Percentiles rank a stretch among this genome's conserved stretches.
These are phyloP conservation scores for Drosera spatulata DNA, from an alignment of 179 eudicot species.

Conservation along the genomic window DNA sequence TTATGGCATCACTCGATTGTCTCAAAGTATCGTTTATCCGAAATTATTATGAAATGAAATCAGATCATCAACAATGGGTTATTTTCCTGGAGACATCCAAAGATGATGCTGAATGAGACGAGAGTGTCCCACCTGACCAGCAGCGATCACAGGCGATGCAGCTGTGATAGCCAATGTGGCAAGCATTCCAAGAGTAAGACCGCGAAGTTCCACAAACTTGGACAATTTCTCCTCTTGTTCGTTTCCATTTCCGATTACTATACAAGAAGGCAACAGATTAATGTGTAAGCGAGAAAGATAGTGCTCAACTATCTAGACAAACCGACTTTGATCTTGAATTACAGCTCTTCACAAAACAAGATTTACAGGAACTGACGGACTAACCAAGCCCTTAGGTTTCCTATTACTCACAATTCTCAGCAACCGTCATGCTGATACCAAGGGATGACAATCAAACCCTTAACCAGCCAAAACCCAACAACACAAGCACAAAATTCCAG, in stretches of 20 bases:
- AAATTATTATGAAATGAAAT: neutral
- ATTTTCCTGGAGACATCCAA: no score
- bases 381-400: neutral
- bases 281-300: neutral
- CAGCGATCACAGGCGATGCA: conserved; percentile 77
- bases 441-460: neutral
- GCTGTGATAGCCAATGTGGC: conserved; percentile 75
- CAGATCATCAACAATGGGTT: neutral
- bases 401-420: neutral
- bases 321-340: neutral
- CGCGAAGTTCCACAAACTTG: conserved; percentile 18
- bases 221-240: neutral
- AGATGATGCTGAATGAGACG: neutral
- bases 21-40: neutral
- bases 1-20: no score
- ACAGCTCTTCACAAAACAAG: no score
- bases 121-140: conserved; percentile 48
- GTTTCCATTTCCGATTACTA: neutral
- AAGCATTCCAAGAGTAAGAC: conserved; percentile 67
- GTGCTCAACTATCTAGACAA: neutral
- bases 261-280: neutral
- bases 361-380: neutral
- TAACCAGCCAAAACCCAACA: no score
- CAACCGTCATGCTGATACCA: neutral
- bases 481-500: no score